A percentile compares a stretch with the other conserved stretches of the same genome.
Evolutionary conservation across 2,329 filamentous ascomycete genomes (phyloP).

Genomic region (Xylariaceae sp.): DNA sequence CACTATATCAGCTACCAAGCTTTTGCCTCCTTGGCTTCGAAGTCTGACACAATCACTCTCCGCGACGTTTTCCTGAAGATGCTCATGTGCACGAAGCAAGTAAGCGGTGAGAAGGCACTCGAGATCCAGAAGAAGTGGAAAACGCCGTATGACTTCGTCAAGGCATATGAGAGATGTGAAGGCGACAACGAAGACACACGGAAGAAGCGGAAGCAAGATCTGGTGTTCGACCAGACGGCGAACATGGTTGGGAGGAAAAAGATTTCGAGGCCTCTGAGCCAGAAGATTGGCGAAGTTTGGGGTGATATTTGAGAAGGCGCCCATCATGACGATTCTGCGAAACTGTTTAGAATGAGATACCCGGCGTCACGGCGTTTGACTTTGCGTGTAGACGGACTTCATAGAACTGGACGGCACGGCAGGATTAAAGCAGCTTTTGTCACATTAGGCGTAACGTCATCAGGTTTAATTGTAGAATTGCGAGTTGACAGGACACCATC

Average conservation of each 20-base stretch:
- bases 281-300: conserved; percentile 70
- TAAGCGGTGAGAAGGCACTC: conserved; percentile 72
- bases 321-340: neutral
- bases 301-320: conserved; percentile 36
- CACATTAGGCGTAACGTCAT: neutral
- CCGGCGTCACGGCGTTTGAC: neutral
- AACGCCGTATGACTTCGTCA: conserved; percentile 66
- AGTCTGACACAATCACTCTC: conserved; percentile 68
- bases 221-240: conserved; percentile 55
- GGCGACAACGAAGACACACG: conserved; percentile 39
- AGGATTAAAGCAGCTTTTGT: neutral
- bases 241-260: conserved; percentile 63
- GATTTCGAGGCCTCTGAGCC: conserved; percentile 59
- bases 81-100: conserved; percentile 73
- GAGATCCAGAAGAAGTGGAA: conserved; percentile 76
- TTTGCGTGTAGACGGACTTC: neutral
- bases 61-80: conserved; percentile 76
- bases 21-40: conserved; percentile 67
- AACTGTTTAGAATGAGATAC: neutral
- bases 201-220: conserved; percentile 51
- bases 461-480: neutral
- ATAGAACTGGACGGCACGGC: neutral
- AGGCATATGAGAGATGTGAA: conserved; percentile 57
- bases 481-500: neutral
- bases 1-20: conserved; percentile 65